These are phyloP conservation scores for Casaregolazyma lundiana DNA, from an alignment of 1,139 yeast species.

Conservation along the genomic window DNA sequence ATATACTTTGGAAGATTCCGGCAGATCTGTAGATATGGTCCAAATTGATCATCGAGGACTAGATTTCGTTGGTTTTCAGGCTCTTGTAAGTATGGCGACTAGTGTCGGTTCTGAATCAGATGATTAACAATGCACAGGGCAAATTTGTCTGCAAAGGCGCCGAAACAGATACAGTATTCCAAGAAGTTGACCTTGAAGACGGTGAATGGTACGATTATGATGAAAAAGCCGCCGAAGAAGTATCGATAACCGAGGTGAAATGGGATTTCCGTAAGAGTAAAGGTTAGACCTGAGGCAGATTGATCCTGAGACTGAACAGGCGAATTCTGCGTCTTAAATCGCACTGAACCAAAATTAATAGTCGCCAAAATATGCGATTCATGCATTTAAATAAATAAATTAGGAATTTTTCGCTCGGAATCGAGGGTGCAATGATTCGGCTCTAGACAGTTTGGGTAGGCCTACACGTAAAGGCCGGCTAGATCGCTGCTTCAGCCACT, in stretches of 20 bases:
- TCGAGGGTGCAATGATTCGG: constrained; percentile 6
- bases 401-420: not conserved
- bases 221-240: constrained; percentile 76
- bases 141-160: constrained; percentile 57
- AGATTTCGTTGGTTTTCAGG: constrained; percentile 63
- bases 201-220: constrained; percentile 96
- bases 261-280: constrained; percentile 45
- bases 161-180: constrained; percentile 49
- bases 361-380: no score
- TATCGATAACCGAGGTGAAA: constrained; percentile 64
- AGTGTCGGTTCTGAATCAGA: not conserved
- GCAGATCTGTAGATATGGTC: constrained; percentile 44
- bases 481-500: not conserved
- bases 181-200: constrained; percentile 68
- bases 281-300: no score
- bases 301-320: no score
- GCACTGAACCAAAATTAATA: no score
- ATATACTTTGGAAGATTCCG: constrained; percentile 37
- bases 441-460: constrained; percentile 5
- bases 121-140: constrained; percentile 40
- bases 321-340: no score
- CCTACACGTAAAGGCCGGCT: constrained; percentile 6
- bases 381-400: not conserved
- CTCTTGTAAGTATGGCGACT: constrained; percentile 28
- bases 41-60: constrained; percentile 84